phyloP scores from a whole-genome alignment of 169 alveolate genomes.

The Cryptosporidium baileyi region DNA sequence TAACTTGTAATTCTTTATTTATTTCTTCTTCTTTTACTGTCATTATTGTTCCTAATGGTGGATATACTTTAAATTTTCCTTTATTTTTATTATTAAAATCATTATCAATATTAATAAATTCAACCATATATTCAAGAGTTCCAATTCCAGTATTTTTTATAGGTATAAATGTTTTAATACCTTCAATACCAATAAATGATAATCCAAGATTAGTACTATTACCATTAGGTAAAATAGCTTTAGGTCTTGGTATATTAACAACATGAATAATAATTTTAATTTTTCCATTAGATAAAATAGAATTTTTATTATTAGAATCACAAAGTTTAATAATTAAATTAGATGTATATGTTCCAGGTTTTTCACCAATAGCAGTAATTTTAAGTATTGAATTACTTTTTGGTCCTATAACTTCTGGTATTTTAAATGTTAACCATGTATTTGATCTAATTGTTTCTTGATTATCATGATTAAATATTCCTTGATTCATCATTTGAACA shows the following conservation, averaged over 20 bases:
- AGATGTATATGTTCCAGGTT: conserved; percentile 40
- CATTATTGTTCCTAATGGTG: conserved; percentile 54
- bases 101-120: conserved; percentile 30
- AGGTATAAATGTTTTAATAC: conserved; percentile 22
- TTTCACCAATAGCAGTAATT: conserved; percentile 44
- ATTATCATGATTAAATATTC: not conserved
- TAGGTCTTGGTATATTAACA: conserved; percentile 48
- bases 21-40: conserved; percentile 24
- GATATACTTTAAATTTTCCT: conserved; percentile 56
- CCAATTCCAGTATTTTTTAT: conserved; percentile 53
- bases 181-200: conserved; percentile 53
- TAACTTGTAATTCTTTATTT: conserved; percentile 43
- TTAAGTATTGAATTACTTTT: conserved; percentile 11
- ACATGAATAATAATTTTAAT: conserved; percentile 38
- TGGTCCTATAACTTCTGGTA: conserved; percentile 55
- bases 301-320: conserved; percentile 38
- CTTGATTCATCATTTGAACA: conserved; percentile 57
- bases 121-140: conserved; percentile 62
- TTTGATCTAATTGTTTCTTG: not conserved
- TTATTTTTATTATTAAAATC: not conserved
- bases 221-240: conserved; percentile 58
- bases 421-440: conserved; percentile 37
- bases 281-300: conserved; percentile 11
- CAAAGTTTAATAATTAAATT: conserved; percentile 3
- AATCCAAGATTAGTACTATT: conserved; percentile 56